Evolutionary conservation across 495 filamentous ascomycete species (phyloP).

Genomic region (Penicillium mononematosum): DNA sequence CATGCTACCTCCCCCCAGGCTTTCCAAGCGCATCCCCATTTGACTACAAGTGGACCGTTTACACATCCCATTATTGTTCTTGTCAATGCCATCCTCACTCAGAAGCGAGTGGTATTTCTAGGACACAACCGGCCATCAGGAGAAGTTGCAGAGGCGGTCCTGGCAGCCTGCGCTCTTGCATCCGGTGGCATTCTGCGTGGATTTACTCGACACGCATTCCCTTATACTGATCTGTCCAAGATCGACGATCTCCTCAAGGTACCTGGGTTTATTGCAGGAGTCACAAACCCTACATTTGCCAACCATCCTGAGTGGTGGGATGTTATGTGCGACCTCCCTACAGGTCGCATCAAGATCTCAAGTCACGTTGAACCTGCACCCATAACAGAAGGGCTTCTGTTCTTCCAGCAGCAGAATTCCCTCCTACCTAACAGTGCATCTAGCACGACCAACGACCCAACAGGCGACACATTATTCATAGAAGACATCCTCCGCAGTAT

Average conservation of each 20-base stretch:
- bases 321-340: conserved; percentile 87
- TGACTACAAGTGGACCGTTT: conserved; percentile 82
- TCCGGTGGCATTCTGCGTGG: conserved; percentile 93
- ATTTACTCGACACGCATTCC: conserved; percentile 97
- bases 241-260: conserved; percentile 95
- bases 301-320: conserved; percentile 99
- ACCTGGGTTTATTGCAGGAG: conserved; percentile 95
- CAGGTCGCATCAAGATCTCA: conserved; percentile 91
- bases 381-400: conserved; percentile 75
- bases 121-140: conserved; percentile 92
- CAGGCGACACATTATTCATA: conserved; percentile 89
- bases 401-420: conserved; percentile 80
- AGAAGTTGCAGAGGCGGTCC: conserved; percentile 91
- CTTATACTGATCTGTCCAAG: conserved; percentile 97
- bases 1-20: conserved; percentile 80
- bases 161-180: conserved; percentile 88
- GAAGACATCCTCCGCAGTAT: conserved; percentile 79
- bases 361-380: conserved; percentile 72
- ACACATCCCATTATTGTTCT: conserved; percentile 57
- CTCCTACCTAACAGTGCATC: conserved; percentile 48
- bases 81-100: conserved; percentile 72
- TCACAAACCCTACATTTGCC: conserved; percentile 95
- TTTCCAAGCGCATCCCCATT: conserved; percentile 83
- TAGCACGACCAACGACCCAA: conserved; percentile 59
- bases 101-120: conserved; percentile 94